Evolutionary conservation across 75 land plant species (phyloP), one percentile per base, ranked within the genome.

Genomic region (Isoetes taiwanensis): DNA sequence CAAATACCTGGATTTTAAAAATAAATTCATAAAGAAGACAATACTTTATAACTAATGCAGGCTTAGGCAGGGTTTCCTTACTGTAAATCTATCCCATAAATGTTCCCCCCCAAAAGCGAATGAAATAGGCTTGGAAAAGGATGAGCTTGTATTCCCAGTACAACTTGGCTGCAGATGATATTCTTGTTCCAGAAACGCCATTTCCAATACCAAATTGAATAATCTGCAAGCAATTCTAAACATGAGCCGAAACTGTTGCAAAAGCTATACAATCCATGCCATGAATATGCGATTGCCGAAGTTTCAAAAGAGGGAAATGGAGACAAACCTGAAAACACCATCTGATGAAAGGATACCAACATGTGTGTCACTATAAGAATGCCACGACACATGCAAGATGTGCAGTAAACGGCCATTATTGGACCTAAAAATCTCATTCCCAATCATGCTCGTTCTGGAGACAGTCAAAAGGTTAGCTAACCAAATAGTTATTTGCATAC

Each of bases 41-140:
- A 30, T 10, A 26, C 17, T 19, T 30, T 20, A 14, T 17, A 54
- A 31, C 41, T 30, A 30, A 19, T 19, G 57, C 21, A 6, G 35
- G 23, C 1, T 16, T 54, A 23, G 30, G 57, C 17, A 30, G 32
- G 30, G 30, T 14, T 2, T 20, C 39, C 89, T 64, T 67, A 94
- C 99, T 54, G 83, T 76, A 62, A 88, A 94, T 43, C 81, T 86
- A 50, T 94, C 99, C 99, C 99, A 94, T 52, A 94, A 70, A 43
- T 94, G 99, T 64, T 84, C 90, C n/a, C 77, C 78, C 32, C 99
- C 99, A 74, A 86, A 88, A 42, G 96, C 72, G 76, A 88, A 94
- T 58, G 78, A 80, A 20, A 82, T 86, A 34, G 96, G 86, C 43
- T 90, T 86, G 24, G 78, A 68, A 59, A 82, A 74, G 14, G 76